A percentile compares a stretch with the other conserved stretches of the same genome.
Conservation (phyloP, 176 grass and related monocot species). For the Aegilops bicornis region DNA sequence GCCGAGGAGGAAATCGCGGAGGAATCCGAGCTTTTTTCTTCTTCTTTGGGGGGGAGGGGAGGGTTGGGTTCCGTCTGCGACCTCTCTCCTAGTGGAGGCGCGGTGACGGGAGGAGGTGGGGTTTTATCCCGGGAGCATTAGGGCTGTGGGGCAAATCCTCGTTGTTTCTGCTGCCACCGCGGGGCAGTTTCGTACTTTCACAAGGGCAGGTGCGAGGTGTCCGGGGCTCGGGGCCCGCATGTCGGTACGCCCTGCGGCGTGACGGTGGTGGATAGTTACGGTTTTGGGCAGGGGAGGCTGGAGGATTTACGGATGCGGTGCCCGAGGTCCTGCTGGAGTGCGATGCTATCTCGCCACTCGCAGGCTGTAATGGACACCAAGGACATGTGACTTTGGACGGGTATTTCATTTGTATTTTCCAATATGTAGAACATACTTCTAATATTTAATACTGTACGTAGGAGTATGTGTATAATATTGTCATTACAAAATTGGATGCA, state of each 20-base stretch:
- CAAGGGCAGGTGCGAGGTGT: neutral
- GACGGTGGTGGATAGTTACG: neutral
- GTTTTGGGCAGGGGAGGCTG: neutral
- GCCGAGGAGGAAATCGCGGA: neutral
- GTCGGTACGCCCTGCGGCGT: neutral
- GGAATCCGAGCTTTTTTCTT: conserved; percentile 24
- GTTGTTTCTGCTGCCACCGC: neutral
- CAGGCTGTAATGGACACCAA: neutral
- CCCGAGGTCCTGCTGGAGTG: neutral
- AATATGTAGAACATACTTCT: no score
- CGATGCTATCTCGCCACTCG: neutral
- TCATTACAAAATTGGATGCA: no score
- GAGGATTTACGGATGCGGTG: neutral
- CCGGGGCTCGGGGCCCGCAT: neutral
- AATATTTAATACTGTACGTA: no score
- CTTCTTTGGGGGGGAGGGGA: neutral
- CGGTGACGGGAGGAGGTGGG: conserved; percentile 27
- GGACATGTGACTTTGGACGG: neutral
- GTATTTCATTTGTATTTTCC: neutral
- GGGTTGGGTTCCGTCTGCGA: conserved; percentile 37
- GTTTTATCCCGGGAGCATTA: conserved; percentile 49
- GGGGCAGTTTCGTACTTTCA: conserved; percentile 21
- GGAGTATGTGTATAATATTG: no score
- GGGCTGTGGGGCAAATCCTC: conserved; percentile 31
- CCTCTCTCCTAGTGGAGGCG: conserved; percentile 26